phyloP scores from a whole-genome alignment of 192 early-diverging fungal genomes.

The Coemansia sp. region DNA sequence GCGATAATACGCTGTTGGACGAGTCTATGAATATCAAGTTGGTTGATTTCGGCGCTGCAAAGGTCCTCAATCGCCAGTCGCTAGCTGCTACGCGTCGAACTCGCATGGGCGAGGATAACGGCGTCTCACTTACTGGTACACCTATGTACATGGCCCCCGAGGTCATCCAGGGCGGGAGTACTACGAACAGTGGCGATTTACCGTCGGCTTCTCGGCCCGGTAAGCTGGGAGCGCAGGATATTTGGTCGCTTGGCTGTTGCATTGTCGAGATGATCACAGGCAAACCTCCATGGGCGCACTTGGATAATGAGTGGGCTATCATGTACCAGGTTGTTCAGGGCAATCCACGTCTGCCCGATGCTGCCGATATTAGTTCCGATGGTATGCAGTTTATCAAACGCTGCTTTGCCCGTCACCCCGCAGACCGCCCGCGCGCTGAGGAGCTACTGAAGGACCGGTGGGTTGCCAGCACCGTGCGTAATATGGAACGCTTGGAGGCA shows the following conservation, averaged over 20 bases:
- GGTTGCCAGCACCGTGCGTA: constrained; percentile 53
- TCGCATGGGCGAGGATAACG: constrained; percentile 14
- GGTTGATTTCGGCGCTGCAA: constrained; percentile 89
- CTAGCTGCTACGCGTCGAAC: constrained; percentile 41
- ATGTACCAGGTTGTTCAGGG: constrained; percentile 87
- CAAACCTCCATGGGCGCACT: constrained; percentile 78
- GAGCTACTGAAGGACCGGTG: constrained; percentile 75
- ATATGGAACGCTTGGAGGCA: constrained; percentile 23
- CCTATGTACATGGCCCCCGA: constrained; percentile 69
- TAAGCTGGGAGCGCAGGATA: constrained; percentile 70
- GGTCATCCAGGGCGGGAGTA: constrained; percentile 71
- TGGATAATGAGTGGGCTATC: constrained; percentile 93
- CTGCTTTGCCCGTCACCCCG: constrained; percentile 74
- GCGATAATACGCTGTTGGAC: constrained; percentile 82
- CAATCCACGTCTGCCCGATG: constrained; percentile 73
- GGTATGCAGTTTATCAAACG: constrained; percentile 74
- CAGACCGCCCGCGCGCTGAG: constrained; percentile 67
- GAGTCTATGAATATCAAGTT: constrained; percentile 76
- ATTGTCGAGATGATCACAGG: constrained; percentile 90
- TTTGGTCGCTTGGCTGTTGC: constrained; percentile 91
- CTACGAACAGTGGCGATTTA: background rate
- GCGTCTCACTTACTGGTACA: constrained; percentile 57
- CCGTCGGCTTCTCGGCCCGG: constrained; percentile 25
- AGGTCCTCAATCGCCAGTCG: constrained; percentile 74
- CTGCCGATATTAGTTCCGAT: constrained; percentile 60